Conservation (phyloP, 164 flowering plant species). For the Sedum album region DNA sequence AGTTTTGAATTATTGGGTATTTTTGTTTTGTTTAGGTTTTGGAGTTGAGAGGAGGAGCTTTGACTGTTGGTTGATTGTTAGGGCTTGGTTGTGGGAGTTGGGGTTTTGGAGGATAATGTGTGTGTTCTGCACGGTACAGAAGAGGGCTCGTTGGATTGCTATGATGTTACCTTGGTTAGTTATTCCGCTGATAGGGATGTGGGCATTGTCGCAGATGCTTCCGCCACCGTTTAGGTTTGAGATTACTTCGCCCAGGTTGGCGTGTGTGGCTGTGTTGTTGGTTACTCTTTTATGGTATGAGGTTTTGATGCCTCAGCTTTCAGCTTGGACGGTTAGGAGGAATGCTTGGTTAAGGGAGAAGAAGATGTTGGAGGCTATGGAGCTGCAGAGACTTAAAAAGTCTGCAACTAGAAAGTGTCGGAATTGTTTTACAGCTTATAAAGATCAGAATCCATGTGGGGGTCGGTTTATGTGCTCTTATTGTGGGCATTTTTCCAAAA, state of each 20-base stretch:
- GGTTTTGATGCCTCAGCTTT: neutral
- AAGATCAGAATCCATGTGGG: neutral
- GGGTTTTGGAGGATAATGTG: constrained; percentile 65
- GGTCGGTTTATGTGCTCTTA: neutral
- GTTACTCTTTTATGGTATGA: neutral
- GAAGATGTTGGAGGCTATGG: neutral
- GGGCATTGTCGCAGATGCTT: neutral
- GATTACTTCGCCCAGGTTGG: neutral
- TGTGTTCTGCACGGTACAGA: constrained; percentile 88
- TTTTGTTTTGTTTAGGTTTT: no score
- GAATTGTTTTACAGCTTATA: neutral
- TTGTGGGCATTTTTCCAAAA: neutral
- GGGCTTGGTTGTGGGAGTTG: constrained; percentile 5
- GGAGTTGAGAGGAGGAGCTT: neutral
- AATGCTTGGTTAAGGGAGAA: neutral
- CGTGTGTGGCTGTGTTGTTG: neutral
- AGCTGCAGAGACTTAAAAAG: neutral
- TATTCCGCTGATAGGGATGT: constrained; percentile 42
- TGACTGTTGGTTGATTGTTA: neutral
- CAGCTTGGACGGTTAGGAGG: neutral
- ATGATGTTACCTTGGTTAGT: constrained; percentile 36
- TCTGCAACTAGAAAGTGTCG: neutral
- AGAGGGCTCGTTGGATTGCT: constrained; percentile 74
- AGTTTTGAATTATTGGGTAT: no score
- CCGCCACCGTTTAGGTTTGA: neutral